Base-by-base conservation (phyloP, 768 basidiomycete genomes). In the Dentipellis fragilis region DNA sequence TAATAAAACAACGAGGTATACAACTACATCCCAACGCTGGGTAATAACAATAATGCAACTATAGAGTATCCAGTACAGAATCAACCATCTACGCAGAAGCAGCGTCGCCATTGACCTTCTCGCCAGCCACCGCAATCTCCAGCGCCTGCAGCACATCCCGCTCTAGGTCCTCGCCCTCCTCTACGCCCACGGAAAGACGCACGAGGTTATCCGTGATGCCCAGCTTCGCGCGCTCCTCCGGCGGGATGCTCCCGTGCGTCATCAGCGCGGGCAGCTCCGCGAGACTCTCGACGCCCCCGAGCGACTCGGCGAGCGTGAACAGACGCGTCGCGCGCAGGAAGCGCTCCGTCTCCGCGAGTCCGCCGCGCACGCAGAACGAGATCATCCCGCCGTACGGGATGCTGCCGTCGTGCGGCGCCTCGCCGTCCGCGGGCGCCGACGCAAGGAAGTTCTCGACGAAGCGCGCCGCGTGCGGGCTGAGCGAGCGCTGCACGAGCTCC, bases 311-410 rank as follows among this genome's bases (percentile, higher is more conserved):
- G 11, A 97, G 75, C 22, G 84, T 77, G 64, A 93, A 93, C 36
- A 94, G 65, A 23, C 79, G 68, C 4, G 83, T 75, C 0, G 78
- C 67, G 0, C 79, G 80, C 55, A 94, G 66, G 72, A 96, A 93
- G 57, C 63, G 72, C 51, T 85, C 78, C 2, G 89, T 85, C 59
- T 79, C 75, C 48, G 57, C 64, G 29, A 71, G 67, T 1, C 81
- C 77, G n/a, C 77, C 72, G 40, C 72, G 68, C 50, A 87, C 77
- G 1, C 81, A 71, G 71, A 87, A 85, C 4, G 85, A 82, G 52
- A 98, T 78, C 85, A 97, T 93, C 5, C 95, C 94, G 9, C 89
- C 86, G 65, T 84, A 93, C 0, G 93, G 93, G 72, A 97, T 88
- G 0, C 87, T 90, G 1, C 69, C 66, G 57, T 72, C 59, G 56